These are phyloP conservation scores for Neocatenulostroma microsporum DNA, from an alignment of 2,329 filamentous ascomycete genomes.

Conservation along the genomic window DNA sequence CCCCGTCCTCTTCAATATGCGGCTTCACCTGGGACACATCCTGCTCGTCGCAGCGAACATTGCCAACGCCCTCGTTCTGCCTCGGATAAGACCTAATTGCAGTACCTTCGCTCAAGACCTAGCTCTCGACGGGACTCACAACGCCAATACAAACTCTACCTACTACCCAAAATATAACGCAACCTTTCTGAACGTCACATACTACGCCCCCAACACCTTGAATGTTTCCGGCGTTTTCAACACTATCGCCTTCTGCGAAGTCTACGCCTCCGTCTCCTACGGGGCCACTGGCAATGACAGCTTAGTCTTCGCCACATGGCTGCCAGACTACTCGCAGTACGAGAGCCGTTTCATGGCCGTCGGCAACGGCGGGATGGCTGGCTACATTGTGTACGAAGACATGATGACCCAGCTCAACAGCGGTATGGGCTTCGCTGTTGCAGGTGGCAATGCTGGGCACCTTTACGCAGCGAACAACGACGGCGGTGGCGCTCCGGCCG, in stretches of 20 bases:
- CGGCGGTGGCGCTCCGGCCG: slow-evolving; percentile 17
- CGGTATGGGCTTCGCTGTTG: slow-evolving; percentile 21
- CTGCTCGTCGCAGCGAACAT: not conserved
- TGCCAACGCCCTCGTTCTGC: slow-evolving; percentile 3
- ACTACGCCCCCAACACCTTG: slow-evolving; percentile 11
- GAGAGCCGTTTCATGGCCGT: slow-evolving; percentile 23
- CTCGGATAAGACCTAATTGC: not conserved
- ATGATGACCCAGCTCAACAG: slow-evolving; percentile 22
- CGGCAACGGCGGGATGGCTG: slow-evolving; percentile 25
- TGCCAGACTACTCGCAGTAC: slow-evolving; percentile 18
- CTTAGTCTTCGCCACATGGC: slow-evolving; percentile 20
- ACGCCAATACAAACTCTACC: too few relatives aligned
- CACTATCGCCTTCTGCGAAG: slow-evolving; percentile 18
- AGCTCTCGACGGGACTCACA: too few relatives aligned
- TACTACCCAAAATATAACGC: too few relatives aligned
- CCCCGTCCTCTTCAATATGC: too few relatives aligned
- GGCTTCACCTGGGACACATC: too few relatives aligned
- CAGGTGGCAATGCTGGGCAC: slow-evolving; percentile 22
- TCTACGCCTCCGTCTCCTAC: slow-evolving; percentile 18
- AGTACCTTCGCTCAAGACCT: slow-evolving; percentile 5
- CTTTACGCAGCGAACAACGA: slow-evolving; percentile 19
- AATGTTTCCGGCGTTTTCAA: slow-evolving; percentile 17
- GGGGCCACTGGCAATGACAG: slow-evolving; percentile 15
- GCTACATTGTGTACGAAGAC: slow-evolving; percentile 16
- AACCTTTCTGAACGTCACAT: slow-evolving; percentile 5